A percentile compares a stretch with the other conserved stretches of the same genome.
These are phyloP conservation scores for Apophysomyces trapeziformis DNA, from an alignment of 371 early-diverging fungal species.

Conservation along the genomic window DNA sequence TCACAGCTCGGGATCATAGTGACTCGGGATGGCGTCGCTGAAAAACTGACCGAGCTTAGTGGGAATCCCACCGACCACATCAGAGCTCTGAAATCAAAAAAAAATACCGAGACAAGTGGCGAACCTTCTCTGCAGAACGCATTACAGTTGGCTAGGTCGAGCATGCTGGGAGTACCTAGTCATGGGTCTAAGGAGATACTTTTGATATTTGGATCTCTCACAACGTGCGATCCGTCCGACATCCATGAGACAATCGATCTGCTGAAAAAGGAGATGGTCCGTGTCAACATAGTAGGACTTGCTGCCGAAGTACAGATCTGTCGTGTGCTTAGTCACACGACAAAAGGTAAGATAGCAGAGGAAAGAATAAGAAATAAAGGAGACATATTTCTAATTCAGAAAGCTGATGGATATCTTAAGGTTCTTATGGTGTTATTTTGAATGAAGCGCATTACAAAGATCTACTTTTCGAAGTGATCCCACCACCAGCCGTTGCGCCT, in stretches of 20 bases:
- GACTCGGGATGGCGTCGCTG: slow-evolving; percentile 87
- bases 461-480: slow-evolving; percentile 75
- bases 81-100: slow-evolving; percentile 64
- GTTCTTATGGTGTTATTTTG: slow-evolving; percentile 83
- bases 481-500: slow-evolving; percentile 81
- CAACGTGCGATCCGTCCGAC: slow-evolving; percentile 92
- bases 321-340: slow-evolving; percentile 70
- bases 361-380: background rate
- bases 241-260: slow-evolving; percentile 81
- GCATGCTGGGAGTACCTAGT: slow-evolving; percentile 80
- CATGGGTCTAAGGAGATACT: slow-evolving; percentile 93
- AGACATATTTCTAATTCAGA: background rate
- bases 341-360: slow-evolving; percentile 63
- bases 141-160: slow-evolving; percentile 76
- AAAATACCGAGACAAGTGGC: slow-evolving; percentile 79
- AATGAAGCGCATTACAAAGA: slow-evolving; percentile 86
- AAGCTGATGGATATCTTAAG: slow-evolving; percentile 30
- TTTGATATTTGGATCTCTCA: slow-evolving; percentile 83
- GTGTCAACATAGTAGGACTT: slow-evolving; percentile 86
- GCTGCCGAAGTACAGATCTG: slow-evolving; percentile 92
- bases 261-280: slow-evolving; percentile 70
- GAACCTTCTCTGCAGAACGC: slow-evolving; percentile 95
- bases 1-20: slow-evolving; percentile 89
- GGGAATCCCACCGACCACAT: slow-evolving; percentile 84
- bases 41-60: slow-evolving; percentile 83